Evolutionary conservation across 169 alveolate species (phyloP), one percentile per base, ranked within the genome.

Genomic region (Plasmodium inui): DNA sequence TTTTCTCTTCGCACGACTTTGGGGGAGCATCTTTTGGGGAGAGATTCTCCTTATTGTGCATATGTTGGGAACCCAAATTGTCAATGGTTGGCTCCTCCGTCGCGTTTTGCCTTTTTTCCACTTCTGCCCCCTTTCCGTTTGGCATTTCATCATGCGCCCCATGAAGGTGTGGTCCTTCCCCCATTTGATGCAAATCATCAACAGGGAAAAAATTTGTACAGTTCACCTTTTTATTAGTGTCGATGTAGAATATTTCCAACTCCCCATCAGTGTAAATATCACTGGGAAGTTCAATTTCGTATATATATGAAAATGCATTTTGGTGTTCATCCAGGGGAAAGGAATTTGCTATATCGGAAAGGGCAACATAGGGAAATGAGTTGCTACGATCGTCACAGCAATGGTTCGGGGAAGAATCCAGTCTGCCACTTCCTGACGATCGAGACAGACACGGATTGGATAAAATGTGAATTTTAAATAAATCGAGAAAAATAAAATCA

Each of bases 241-340:
- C 83, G 44, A 88, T 78, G 80, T 74, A 92, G 85, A n/a, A 55
- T 39, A 83, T 53, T 76, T 92, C 86, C 28, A 46, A n/a, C 4
- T 83, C 50, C 41, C 90, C 37, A 72, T 71, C 19, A 46, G 73
- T 83, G 79, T 82, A 81, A 86, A 94, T 90, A 85, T 92, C 10
- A 12, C 61, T 6, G 30, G 82, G 91, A 19, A 92, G 50, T 92
- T 81, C 90, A 19, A 80, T 41, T 32, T 81, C 82, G 26, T 30
- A 89, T 39, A 61, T 71, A 32, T 86, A 86, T 10, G 84, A 74
- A 76, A 74, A 76, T 26, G 46, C 22, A 73, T 86, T 73, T 39
- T 86, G 44, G n/a, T 17, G 19, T 74, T 74, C 86, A 2, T 86
- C 93, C 28, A 34, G 22, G 32, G 26, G 26, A 9, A 86, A 55